Conservation (phyloP, 1,284 basidiomycete species). For the Cystobasidium slooffiae region DNA sequence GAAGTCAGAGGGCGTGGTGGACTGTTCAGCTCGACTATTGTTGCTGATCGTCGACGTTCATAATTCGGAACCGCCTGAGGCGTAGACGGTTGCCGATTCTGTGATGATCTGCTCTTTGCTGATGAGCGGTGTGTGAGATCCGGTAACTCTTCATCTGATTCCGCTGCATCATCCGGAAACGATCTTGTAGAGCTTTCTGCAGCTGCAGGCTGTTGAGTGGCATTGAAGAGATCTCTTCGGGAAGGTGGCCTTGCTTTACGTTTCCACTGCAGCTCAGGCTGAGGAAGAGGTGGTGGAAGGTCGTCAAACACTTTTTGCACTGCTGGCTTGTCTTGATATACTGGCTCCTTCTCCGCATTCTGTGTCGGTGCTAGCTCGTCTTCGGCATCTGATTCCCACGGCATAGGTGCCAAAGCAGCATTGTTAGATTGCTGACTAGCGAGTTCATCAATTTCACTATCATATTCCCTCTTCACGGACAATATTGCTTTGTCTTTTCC, state of each 20-base stretch:
- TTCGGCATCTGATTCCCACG: slow-evolving; percentile 19
- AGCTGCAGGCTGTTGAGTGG: background rate
- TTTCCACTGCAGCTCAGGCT: background rate
- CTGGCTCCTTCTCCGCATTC: background rate
- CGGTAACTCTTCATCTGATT: background rate
- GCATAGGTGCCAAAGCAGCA: slow-evolving; percentile 18
- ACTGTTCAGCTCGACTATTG: too few relatives aligned
- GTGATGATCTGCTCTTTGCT: too few relatives aligned
- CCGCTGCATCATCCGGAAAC: background rate
- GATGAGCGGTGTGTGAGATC: background rate
- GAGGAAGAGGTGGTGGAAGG: slow-evolving; percentile 18
- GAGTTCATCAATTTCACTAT: slow-evolving; percentile 9
- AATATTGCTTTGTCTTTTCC: background rate
- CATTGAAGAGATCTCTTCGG: slow-evolving; percentile 11
- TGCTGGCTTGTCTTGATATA: background rate
- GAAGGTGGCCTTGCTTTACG: slow-evolving; percentile 17
- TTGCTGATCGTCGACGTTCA: too few relatives aligned
- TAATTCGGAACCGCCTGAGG: too few relatives aligned
- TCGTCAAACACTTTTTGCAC: background rate
- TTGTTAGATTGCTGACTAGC: background rate
- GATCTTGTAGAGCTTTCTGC: too few relatives aligned
- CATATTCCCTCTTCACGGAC: background rate
- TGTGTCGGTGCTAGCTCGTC: background rate
- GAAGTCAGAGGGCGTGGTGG: too few relatives aligned
- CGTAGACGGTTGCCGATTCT: too few relatives aligned